Base-by-base conservation (phyloP, 441 rosid species). In the Populus trichocarpa region DNA sequence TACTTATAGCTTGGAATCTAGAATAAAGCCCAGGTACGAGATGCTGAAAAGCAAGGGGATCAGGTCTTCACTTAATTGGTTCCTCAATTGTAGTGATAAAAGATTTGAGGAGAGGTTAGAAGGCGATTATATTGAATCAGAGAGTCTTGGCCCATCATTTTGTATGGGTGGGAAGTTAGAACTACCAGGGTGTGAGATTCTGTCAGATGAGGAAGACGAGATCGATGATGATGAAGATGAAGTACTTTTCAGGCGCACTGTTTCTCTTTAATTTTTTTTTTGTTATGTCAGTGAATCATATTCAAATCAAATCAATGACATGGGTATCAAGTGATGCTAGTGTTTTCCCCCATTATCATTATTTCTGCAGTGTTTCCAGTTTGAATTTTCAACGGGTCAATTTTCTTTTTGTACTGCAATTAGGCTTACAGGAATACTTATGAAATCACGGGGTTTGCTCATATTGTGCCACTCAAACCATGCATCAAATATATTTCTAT, bases 21-120 rank as follows among this genome's bases (percentile, higher is more conserved):
- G 98, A 78, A 93, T 92, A 74, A 92, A 88, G 80, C 98, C 95
- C 22, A 87, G 98, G 81, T 91, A 93, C 74, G 90, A 86, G 79
- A 86, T 81, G 80, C 79, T 93, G 50, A 90, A 89, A 79, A 83
- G 87, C 82, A 92, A 87, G 80, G 96, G 95, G 23, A 90, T 90
- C 64, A 83, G 90, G 82, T 82, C 87, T 72, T 91, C 93, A 0
- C 68, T 91, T 84, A 87, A 91, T 80, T 90, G 94, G 92, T 89
- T 91, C 84, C 87, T 93, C 10, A 93, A 92, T 73, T 93, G 95
- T 57, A 91, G 95, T 72, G 96, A 93, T 75, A 89, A 87, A 79
- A 89, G 96, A 84, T 93, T 90, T 77, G 96, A 90, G 81, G 95
- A 90, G 82, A 84, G 94, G 59, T 71, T 91, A 82, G 88, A 81